Base-by-base conservation (phyloP, 805 yeast species). In the Naumovozyma castellii region DNA sequence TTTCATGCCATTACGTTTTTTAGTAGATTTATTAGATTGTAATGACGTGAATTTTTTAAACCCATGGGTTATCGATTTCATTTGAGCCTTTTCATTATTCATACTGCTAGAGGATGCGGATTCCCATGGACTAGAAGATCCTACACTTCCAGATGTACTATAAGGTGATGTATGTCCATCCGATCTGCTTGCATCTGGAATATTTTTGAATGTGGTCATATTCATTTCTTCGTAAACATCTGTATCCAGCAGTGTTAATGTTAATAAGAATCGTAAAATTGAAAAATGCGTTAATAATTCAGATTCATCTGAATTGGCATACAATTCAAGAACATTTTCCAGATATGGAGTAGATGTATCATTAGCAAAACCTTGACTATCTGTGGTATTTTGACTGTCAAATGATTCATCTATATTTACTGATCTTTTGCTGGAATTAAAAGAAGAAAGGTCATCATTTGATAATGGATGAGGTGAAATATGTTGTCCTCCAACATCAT, bases 21-120 rank as follows among this genome's bases (percentile, higher is more conserved):
- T 35, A 14, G 41, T 27, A n/a, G 34, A 39, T 8, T 45, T 39
- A n/a, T 51, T 41, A 5, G 37, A 18, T 20, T 45, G 46, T 12
- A 51, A 19, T 2, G 46, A 35, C 6, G 56, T 48, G n/a, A 59
- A 38, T 35, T 45, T 55, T 38, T 48, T 57, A 22, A 59, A 42
- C 1, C 56, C 56, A 32, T 51, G 54, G 2, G 55, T 44, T 12
- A 56, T 33, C 32, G 45, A 43, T 37, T 46, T 51, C 15, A 47
- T 48, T 14, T 37, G 38, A 18, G 17, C 36, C 31, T 40, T 44
- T 13, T 48, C 50, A 18, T 41, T 28, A 5, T 36, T 29, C 13
- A 3, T 33, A 16, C 32, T 18, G 16, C 28, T n/a, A 19, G 18
- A 29, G 20, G 38, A n/a, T 2, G 12, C 20, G 12, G 18, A 27